Evolutionary conservation across 352 stramenopile species (phyloP).

Genomic region (Phytophthora lateralis): DNA sequence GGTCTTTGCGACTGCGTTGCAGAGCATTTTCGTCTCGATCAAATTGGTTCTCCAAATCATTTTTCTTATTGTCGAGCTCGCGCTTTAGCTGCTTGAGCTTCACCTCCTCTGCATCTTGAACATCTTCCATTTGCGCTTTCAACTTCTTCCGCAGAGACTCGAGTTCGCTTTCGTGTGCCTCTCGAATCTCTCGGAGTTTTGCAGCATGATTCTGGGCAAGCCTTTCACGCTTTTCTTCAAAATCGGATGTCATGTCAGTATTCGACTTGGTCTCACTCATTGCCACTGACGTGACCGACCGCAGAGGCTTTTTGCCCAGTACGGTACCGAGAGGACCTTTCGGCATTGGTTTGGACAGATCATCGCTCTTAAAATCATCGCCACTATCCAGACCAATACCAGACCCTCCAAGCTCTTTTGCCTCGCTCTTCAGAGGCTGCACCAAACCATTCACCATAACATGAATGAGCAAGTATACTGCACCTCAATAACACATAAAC

Average conservation of each 20-base stretch:
- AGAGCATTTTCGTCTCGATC: slow-evolving; percentile 66
- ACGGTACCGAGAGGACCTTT: slow-evolving; percentile 56
- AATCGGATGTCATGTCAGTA: slow-evolving; percentile 38
- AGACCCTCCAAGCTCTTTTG: slow-evolving; percentile 23
- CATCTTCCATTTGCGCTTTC: slow-evolving; percentile 53
- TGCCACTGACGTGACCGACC: slow-evolving; percentile 17
- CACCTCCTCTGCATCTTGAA: slow-evolving; percentile 57
- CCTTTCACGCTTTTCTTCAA: slow-evolving; percentile 60
- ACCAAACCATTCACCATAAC: not conserved
- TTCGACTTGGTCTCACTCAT: slow-evolving; percentile 47
- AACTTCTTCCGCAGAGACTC: slow-evolving; percentile 49
- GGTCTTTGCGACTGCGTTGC: slow-evolving; percentile 61
- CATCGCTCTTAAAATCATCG: slow-evolving; percentile 20
- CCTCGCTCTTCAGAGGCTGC: slow-evolving; percentile 42
- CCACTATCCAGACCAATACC: slow-evolving; percentile 7
- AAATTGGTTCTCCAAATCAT: slow-evolving; percentile 72
- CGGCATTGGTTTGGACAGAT: slow-evolving; percentile 42
- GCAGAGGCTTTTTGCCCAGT: slow-evolving; percentile 57
- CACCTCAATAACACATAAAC: not conserved
- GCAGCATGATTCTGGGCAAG: slow-evolving; percentile 49
- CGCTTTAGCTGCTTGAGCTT: slow-evolving; percentile 66
- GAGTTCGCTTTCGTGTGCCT: slow-evolving; percentile 43
- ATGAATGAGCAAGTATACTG: not conserved
- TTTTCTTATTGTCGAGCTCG: slow-evolving; percentile 71
- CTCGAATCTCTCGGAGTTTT: slow-evolving; percentile 41